phyloP scores from a whole-genome alignment of 2,329 filamentous ascomycete genomes.

The Aspergillus ochraceus region DNA sequence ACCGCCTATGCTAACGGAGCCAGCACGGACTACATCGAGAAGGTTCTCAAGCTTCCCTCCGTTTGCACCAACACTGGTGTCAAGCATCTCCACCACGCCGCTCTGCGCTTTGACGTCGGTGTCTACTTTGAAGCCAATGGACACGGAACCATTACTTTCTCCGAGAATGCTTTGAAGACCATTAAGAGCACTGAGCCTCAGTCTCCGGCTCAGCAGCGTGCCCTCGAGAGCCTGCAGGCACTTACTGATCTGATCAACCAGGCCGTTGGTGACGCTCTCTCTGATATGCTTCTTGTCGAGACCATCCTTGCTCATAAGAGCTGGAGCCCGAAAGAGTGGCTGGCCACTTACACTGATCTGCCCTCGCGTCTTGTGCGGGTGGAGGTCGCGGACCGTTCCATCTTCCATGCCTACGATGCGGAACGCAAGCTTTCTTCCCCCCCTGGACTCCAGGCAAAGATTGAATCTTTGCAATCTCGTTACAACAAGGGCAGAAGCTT shows the following conservation, averaged over 20 bases:
- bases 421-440: constrained; percentile 85
- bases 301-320: constrained; percentile 93
- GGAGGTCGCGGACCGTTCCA: constrained; percentile 80
- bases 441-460: constrained; percentile 75
- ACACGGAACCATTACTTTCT: constrained; percentile 95
- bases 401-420: constrained; percentile 89
- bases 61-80: constrained; percentile 94
- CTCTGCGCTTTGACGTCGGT: constrained; percentile 88
- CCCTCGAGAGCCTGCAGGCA: constrained; percentile 79
- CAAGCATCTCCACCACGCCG: constrained; percentile 97
- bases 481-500: constrained; percentile 89
- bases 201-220: constrained; percentile 87
- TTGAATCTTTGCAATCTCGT: constrained; percentile 84
- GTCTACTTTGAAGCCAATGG: constrained; percentile 99
- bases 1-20: constrained; percentile 97
- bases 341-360: constrained; percentile 86
- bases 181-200: constrained; percentile 81
- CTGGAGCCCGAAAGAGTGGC: constrained; percentile 90
- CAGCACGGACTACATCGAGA: constrained; percentile 86
- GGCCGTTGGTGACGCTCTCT: constrained; percentile 93
- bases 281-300: constrained; percentile 93
- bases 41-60: constrained; percentile 83
- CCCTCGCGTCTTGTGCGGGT: constrained; percentile 95
- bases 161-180: constrained; percentile 72
- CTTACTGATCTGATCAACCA: constrained; percentile 95